Base-by-base conservation (phyloP, 331 rosid genomes). In the Telfairia occidentalis region DNA sequence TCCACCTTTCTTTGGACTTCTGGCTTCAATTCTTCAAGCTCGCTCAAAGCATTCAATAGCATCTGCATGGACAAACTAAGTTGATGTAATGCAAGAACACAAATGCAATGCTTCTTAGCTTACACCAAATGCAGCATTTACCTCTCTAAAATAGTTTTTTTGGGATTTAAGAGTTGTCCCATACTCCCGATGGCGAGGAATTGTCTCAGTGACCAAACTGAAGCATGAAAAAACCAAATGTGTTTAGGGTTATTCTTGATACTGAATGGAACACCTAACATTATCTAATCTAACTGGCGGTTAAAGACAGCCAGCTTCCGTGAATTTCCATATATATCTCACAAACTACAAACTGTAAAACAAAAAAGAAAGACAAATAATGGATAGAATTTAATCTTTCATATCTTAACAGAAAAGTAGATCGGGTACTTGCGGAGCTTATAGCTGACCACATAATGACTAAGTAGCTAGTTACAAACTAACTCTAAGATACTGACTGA, bases 131-230 rank as follows among this genome's bases (percentile, higher is more conserved):
- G 70, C 71, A 29, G 74, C 29, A 38, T 18, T 28, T 80, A 94
- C 98, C 96, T 80, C 87, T 83, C 54, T 89, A 87, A 91, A 79
- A 76, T 82, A 73, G 78, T 52, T 84, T 80, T 88, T 91, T 77
- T 87, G 82, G 82, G 77, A 80, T 77, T 83, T 84, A 76, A 77
- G 84, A 80, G 90, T 82, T 77, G 79, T 75, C 73, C 78, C 87
- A 66, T 89, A 91, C 58, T 91, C 95, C 46, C 85, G 82, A 78
- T 94, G 98, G 63, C 82, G 75, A 11, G 98, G 98, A 84, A 94
- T 88, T 57, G 98, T 93, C 88, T 93, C 98, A 1, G 90, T 57
- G 79, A 83, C 95, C 94, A 94, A 88, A 81, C 98, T 94, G 81
- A 42, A 75, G 70, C 69, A 78, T 80, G 73, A 80, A 57, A 81